Conservation (phyloP, 352 stramenopile species). For the Paralagenidium karlingii region DNA sequence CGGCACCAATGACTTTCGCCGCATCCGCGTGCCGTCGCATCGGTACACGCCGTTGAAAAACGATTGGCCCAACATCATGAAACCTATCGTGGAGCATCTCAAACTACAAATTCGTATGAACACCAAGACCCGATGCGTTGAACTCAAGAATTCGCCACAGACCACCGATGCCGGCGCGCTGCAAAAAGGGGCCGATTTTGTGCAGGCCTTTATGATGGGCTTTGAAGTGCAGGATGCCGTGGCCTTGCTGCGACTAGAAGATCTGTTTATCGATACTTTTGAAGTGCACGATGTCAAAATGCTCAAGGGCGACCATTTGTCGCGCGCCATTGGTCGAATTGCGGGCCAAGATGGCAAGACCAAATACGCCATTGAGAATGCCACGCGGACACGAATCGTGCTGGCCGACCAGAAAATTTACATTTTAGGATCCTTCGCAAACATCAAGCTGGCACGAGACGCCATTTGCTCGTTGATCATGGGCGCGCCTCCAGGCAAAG, state of each 20-base stretch:
- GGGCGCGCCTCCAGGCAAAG: slow-evolving; percentile 97
- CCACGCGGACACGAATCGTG: slow-evolving; percentile 97
- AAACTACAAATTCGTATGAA: slow-evolving; percentile 99
- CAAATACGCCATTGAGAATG: slow-evolving; percentile 99
- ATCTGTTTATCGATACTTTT: slow-evolving; percentile 98
- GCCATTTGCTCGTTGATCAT: slow-evolving; percentile 88
- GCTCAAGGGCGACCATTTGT: slow-evolving; percentile 97
- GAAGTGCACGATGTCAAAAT: slow-evolving; percentile 97
- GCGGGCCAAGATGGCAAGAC: slow-evolving; percentile 99
- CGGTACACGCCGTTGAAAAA: slow-evolving; percentile 98
- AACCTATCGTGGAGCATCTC: slow-evolving; percentile 97
- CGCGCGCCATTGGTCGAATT: slow-evolving; percentile 95
- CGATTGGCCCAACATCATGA: slow-evolving; percentile 98
- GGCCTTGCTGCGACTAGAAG: slow-evolving; percentile 96
- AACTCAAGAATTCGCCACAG: slow-evolving; percentile 93
- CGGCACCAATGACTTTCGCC: slow-evolving; percentile 94
- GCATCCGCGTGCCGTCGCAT: slow-evolving; percentile 92
- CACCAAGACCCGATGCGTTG: slow-evolving; percentile 96
- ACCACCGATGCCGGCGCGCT: slow-evolving; percentile 91
- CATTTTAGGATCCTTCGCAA: slow-evolving; percentile 96
- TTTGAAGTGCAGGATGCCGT: slow-evolving; percentile 98
- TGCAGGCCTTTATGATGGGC: slow-evolving; percentile 98
- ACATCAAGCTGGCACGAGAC: slow-evolving; percentile 96
- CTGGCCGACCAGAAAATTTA: slow-evolving; percentile 97
- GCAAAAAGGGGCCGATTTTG: slow-evolving; percentile 97